These are phyloP conservation scores for Arthrobotrys conoides DNA, from an alignment of 2,329 filamentous ascomycete species.

Conservation along the genomic window DNA sequence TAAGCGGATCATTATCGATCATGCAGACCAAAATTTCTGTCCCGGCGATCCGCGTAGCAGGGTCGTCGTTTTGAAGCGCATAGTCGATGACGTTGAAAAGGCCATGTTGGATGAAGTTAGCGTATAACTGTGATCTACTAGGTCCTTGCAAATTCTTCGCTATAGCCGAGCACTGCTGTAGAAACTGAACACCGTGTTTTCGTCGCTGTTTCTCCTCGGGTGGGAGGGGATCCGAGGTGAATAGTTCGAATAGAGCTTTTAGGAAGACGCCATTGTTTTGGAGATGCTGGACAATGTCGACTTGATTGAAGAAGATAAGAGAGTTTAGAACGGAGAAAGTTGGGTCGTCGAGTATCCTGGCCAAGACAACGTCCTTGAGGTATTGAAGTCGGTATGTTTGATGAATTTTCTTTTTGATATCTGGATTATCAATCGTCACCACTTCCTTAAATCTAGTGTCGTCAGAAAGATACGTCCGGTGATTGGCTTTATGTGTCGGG, in stretches of 20 bases:
- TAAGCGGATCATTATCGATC: conserved; percentile 94
- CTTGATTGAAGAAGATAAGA: conserved; percentile 98
- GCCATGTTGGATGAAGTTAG: conserved; percentile 89
- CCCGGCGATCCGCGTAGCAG: conserved; percentile 87
- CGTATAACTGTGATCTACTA: conserved; percentile 83
- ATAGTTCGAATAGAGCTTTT: conserved; percentile 88
- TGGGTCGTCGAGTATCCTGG: conserved; percentile 94
- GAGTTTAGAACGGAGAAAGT: conserved; percentile 98
- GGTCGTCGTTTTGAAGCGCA: conserved; percentile 86
- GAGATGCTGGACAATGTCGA: conserved; percentile 96
- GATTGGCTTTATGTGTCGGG: conserved; percentile 96
- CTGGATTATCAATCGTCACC: conserved; percentile 86
- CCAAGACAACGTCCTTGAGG: conserved; percentile 97
- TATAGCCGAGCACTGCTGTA: conserved; percentile 94
- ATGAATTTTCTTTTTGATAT: conserved; percentile 90
- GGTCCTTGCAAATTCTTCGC: conserved; percentile 93
- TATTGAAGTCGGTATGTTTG: conserved; percentile 97
- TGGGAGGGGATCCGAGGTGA: conserved; percentile 68
- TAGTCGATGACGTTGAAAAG: conserved; percentile 92
- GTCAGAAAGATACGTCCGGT: conserved; percentile 90
- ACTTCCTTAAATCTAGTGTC: conserved; percentile 96
- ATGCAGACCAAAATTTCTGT: conserved; percentile 94
- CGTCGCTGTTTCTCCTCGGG: conserved; percentile 72
- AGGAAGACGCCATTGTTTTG: conserved; percentile 84
- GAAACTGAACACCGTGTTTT: conserved; percentile 94